Conservation (phyloP, 192 early-diverging fungal genomes). For the Backusella circina region DNA sequence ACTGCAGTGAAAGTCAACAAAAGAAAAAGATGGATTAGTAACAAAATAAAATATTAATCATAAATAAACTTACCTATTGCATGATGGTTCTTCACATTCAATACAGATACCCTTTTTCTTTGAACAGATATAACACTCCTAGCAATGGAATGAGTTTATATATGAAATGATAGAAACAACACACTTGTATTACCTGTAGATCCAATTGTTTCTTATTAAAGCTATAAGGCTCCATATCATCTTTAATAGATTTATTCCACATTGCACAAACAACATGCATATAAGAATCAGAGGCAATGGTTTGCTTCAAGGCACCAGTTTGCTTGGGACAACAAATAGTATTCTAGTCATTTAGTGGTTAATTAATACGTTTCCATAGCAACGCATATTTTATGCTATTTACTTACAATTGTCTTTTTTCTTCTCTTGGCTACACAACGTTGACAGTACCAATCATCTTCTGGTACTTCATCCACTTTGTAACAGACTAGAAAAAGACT, state of each 20-base stretch:
- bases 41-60: not conserved
- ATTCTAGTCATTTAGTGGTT: slow-evolving; percentile 15
- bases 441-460: slow-evolving; percentile 50
- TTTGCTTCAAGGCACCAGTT: slow-evolving; percentile 42
- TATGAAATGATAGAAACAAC: not conserved
- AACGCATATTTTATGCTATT: not conserved
- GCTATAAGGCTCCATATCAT: slow-evolving; percentile 30
- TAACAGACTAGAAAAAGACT: slow-evolving; percentile 34
- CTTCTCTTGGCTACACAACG: slow-evolving; percentile 38
- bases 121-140: slow-evolving; percentile 18
- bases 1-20: not conserved
- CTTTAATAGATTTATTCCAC: slow-evolving; percentile 32
- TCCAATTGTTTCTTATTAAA: slow-evolving; percentile 20
- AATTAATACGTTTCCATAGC: no score
- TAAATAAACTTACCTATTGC: slow-evolving; percentile 1
- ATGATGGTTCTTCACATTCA: slow-evolving; percentile 9
- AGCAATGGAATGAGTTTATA: not conserved
- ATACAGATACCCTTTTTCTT: slow-evolving; percentile 21
- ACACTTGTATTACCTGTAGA: slow-evolving; percentile 20
- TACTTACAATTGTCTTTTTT: slow-evolving; percentile 39
- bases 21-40: not conserved
- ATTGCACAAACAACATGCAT: slow-evolving; percentile 50
- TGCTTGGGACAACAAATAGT: slow-evolving; percentile 39
- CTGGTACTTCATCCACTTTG: slow-evolving; percentile 36
- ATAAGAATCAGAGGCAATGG: slow-evolving; percentile 35